Percentiles rank a stretch among this genome's conserved stretches.
Conservation (phyloP, 208 protist species). For the Leishmania major region DNA sequence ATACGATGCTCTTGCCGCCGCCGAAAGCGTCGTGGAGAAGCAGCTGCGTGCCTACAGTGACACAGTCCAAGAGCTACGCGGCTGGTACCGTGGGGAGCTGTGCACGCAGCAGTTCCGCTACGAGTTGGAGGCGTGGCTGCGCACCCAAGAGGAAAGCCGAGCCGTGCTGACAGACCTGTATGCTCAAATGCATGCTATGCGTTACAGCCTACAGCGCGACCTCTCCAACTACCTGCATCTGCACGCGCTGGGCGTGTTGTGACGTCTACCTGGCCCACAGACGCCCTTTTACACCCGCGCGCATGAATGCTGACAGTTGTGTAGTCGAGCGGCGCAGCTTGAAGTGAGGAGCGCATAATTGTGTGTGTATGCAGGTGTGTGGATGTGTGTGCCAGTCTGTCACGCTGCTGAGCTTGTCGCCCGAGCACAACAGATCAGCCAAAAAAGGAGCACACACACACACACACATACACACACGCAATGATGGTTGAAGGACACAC, state of each 20-base stretch:
- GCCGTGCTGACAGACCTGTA: conserved; percentile 13
- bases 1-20: conserved; percentile 21
- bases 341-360: background rate
- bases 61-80: conserved; percentile 20
- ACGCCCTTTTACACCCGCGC: background rate
- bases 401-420: background rate
- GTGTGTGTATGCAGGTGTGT: background rate
- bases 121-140: conserved; percentile 24
- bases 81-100: conserved; percentile 28
- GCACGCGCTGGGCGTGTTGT: conserved; percentile 47
- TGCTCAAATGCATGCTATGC: conserved; percentile 27
- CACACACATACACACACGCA: background rate
- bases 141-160: conserved; percentile 26
- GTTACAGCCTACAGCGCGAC: conserved; percentile 60
- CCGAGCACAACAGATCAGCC: background rate
- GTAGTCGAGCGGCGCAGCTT: background rate
- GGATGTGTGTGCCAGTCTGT: background rate
- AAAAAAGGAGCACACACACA: background rate
- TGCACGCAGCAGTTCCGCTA: conserved; percentile 20
- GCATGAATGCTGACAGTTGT: background rate
- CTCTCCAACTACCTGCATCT: conserved; percentile 66
- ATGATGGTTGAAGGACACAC: background rate
- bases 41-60: conserved; percentile 24
- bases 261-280: background rate
- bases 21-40: conserved; percentile 9